Percentiles rank a stretch among this genome's conserved stretches.
These are phyloP conservation scores for Linnemannia hyalina DNA, from an alignment of 192 early-diverging fungal genomes.

Conservation along the genomic window DNA sequence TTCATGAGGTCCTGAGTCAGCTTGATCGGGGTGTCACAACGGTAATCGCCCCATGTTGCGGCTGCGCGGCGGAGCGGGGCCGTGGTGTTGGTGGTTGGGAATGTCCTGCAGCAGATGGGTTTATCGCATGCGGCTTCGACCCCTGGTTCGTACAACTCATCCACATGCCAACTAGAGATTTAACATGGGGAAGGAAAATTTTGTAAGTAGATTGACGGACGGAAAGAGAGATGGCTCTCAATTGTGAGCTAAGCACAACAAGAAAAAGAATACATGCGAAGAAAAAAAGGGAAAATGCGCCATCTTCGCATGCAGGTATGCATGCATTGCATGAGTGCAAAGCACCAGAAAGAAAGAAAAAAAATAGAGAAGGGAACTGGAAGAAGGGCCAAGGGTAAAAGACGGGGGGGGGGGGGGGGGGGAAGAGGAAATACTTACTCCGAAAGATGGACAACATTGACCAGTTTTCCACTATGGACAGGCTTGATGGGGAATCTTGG, in stretches of 20 bases:
- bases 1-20: constrained; percentile 58
- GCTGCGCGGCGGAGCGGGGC: constrained; percentile 3
- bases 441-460: constrained; percentile 56
- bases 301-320: neutral
- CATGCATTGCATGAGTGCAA: neutral
- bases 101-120: constrained; percentile 60
- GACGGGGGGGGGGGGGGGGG: neutral
- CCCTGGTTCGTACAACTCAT: constrained; percentile 33
- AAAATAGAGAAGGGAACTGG: neutral
- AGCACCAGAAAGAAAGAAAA: neutral
- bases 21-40: constrained; percentile 61
- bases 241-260: neutral
- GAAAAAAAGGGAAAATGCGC: neutral
- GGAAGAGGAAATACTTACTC: constrained; percentile 48
- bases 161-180: constrained; percentile 13
- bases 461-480: constrained; percentile 7
- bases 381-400: neutral
- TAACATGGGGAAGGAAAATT: neutral
- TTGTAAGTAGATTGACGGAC: neutral
- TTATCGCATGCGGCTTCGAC: constrained; percentile 58
- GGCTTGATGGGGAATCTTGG: constrained; percentile 15
- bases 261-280: neutral
- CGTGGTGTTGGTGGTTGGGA: constrained; percentile 26
- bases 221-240: neutral
- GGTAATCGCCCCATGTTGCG: constrained; percentile 59